Base-by-base conservation (phyloP, 371 early-diverging fungal genomes). In the Mortierella sp. region DNA sequence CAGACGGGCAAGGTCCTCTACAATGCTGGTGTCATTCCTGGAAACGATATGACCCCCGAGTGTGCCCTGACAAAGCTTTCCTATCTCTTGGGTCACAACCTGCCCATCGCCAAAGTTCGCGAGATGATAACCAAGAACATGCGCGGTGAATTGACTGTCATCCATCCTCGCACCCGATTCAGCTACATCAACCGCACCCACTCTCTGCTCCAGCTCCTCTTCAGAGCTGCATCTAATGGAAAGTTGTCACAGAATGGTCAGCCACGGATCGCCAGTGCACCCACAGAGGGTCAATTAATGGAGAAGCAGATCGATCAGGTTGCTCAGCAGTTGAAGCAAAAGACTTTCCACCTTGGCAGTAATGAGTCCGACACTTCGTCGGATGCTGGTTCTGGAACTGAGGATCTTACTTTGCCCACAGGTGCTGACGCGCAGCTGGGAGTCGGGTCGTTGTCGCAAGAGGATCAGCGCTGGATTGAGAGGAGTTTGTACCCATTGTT, bases 41-140 rank as follows among this genome's bases (percentile, higher is more conserved):
- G 99, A 24, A 92, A 95, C n/a, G 99, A 99, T 84, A 97, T 99
- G 98, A 99, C 99, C 1, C 95, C 98, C 10, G 99, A 99, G 90
- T 98, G 98, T 81, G 99, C 99, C 0, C 87, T 98, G 19, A 97
- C 98, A 16, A 99, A 99, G 84, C 93, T 99, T 7, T 95, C 97
- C 26, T 99, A 98, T 82, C 88, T 99, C 48, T 90, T 99, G 1
- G 97, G 97, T 31, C 94, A 92, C n/a, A 75, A 88, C 63, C 81
- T 88, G 78, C 76, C 91, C 68, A 93, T 95, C 6, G 92, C 93
- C 21, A 80, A 90, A 74, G 95, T 96, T 72, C 96, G 98, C 28
- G 90, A 91, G 52, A 88, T 97, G 80, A 95, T 99, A 91, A 92
- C 94, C 8, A 90, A 89, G 70, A 97, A 95, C 81, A 88, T 99